A percentile compares a stretch with the other conserved stretches of the same genome.
Evolutionary conservation across 2,329 filamentous ascomycete genomes (phyloP).

Genomic region (Pezicula radicicola): DNA sequence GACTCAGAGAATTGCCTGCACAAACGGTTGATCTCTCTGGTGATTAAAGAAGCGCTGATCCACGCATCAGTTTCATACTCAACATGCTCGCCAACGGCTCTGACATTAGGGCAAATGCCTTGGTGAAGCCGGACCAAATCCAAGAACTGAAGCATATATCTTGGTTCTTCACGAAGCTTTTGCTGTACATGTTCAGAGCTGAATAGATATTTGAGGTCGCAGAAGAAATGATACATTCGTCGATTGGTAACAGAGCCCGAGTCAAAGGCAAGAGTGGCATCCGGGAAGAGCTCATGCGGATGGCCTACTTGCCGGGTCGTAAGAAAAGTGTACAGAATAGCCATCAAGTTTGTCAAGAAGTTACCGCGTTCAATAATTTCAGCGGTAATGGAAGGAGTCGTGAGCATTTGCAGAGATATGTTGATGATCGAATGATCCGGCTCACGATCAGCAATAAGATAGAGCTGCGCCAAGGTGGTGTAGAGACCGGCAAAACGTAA

Average conservation of each 20-base stretch:
- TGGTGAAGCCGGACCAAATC: slow-evolving; percentile 96
- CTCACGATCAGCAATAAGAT: slow-evolving; percentile 92
- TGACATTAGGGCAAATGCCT: slow-evolving; percentile 90
- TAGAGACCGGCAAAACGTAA: slow-evolving; percentile 94
- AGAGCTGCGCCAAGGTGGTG: slow-evolving; percentile 88
- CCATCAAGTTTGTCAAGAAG: slow-evolving; percentile 91
- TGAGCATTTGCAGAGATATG: slow-evolving; percentile 92
- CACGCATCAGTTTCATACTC: slow-evolving; percentile 98
- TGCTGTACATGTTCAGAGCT: slow-evolving; percentile 85
- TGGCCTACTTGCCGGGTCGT: slow-evolving; percentile 95
- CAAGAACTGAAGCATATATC: slow-evolving; percentile 91
- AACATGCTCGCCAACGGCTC: slow-evolving; percentile 91
- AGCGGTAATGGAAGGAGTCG: slow-evolving; percentile 91
- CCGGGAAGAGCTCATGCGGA: slow-evolving; percentile 82
- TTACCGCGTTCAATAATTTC: slow-evolving; percentile 95
- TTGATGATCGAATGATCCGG: slow-evolving; percentile 99
- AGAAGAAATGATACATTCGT: slow-evolving; percentile 96
- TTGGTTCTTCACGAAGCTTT: slow-evolving; percentile 74
- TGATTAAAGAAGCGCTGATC: slow-evolving; percentile 94
- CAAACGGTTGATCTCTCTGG: slow-evolving; percentile 89
- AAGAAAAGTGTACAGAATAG: slow-evolving; percentile 95
- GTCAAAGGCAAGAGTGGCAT: slow-evolving; percentile 87
- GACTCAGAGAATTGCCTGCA: slow-evolving; percentile 86
- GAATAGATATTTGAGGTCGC: slow-evolving; percentile 89
- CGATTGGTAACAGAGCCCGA: slow-evolving; percentile 92